A percentile compares a stretch with the other conserved stretches of the same genome.
phyloP scores from a whole-genome alignment of 495 filamentous ascomycete species.

The Neohortaea acidophila region DNA sequence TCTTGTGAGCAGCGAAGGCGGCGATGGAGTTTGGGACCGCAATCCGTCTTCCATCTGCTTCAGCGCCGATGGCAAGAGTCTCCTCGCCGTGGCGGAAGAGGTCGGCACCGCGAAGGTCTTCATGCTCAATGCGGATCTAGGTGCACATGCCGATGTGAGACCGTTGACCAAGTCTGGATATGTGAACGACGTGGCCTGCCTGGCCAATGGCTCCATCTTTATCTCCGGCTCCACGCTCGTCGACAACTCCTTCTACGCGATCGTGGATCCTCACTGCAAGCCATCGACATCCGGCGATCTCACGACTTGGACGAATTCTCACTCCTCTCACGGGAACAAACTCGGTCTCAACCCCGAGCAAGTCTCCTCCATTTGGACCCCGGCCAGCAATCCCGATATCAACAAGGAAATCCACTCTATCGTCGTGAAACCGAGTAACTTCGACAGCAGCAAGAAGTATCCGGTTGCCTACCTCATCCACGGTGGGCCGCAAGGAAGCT shows the following conservation, averaged over 20 bases:
- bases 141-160: not conserved
- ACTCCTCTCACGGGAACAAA: slow-evolving; percentile 47
- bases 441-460: slow-evolving; percentile 34
- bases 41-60: slow-evolving; percentile 21
- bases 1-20: slow-evolving; percentile 1
- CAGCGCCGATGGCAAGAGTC: slow-evolving; percentile 16
- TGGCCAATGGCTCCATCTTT: slow-evolving; percentile 22
- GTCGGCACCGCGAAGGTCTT: slow-evolving; percentile 13
- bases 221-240: slow-evolving; percentile 25
- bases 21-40: slow-evolving; percentile 12
- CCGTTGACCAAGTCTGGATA: slow-evolving; percentile 11
- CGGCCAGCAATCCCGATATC: slow-evolving; percentile 21
- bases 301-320: slow-evolving; percentile 38
- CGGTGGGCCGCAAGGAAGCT: slow-evolving; percentile 38
- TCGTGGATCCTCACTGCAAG: slow-evolving; percentile 42
- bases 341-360: slow-evolving; percentile 40
- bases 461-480: slow-evolving; percentile 38
- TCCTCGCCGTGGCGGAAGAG: slow-evolving; percentile 23
- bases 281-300: slow-evolving; percentile 36
- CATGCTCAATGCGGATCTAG: slow-evolving; percentile 11
- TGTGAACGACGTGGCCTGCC: slow-evolving; percentile 12
- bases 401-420: slow-evolving; percentile 33
- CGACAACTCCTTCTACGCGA: slow-evolving; percentile 25
- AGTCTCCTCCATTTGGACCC: slow-evolving; percentile 30
- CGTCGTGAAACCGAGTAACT: slow-evolving; percentile 42